A percentile compares a stretch with the other conserved stretches of the same genome.
Evolutionary conservation across 805 yeast species (phyloP).

Genomic region (Metschnikowia lochheadii): DNA sequence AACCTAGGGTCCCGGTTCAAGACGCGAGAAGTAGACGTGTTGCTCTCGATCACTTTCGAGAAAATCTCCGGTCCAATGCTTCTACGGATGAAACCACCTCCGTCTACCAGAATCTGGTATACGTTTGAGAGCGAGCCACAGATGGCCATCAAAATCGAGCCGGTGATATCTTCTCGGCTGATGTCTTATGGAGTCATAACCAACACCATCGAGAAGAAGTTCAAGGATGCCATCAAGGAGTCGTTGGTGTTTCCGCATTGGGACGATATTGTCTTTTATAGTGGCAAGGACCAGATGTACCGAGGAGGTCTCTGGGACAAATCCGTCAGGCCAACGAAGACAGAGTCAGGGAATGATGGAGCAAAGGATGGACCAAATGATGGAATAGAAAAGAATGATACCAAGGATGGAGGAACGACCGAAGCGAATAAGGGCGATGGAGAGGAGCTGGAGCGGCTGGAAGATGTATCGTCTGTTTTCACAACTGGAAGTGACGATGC

Average conservation of each 20-base stretch:
- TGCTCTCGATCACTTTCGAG: slow-evolving; percentile 64
- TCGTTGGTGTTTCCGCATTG: slow-evolving; percentile 80
- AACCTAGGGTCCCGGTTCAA: slow-evolving; percentile 73
- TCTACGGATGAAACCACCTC: slow-evolving; percentile 78
- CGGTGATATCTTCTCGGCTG: slow-evolving; percentile 83
- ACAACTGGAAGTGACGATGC: not conserved
- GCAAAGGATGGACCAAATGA: not conserved
- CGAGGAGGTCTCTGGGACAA: slow-evolving; percentile 94
- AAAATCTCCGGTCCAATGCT: slow-evolving; percentile 71
- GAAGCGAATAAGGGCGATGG: not conserved
- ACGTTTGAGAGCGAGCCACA: slow-evolving; percentile 77
- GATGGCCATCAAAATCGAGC: slow-evolving; percentile 74
- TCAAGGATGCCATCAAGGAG: slow-evolving; percentile 74
- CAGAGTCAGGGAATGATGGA: too few species aligned
- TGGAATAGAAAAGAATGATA: not conserved
- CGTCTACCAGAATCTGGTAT: slow-evolving; percentile 89
- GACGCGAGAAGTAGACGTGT: slow-evolving; percentile 70
- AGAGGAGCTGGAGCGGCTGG: not conserved
- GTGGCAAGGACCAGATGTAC: slow-evolving; percentile 64
- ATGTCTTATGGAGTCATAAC: slow-evolving; percentile 76
- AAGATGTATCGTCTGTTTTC: not conserved
- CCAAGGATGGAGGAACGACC: too few species aligned
- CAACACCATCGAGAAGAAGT: slow-evolving; percentile 69
- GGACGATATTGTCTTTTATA: slow-evolving; percentile 79
- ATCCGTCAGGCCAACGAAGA: not conserved